Percentiles rank a stretch among this genome's conserved stretches.
Conservation (phyloP, 345 rosid genomes). For the Brassica cretica region DNA sequence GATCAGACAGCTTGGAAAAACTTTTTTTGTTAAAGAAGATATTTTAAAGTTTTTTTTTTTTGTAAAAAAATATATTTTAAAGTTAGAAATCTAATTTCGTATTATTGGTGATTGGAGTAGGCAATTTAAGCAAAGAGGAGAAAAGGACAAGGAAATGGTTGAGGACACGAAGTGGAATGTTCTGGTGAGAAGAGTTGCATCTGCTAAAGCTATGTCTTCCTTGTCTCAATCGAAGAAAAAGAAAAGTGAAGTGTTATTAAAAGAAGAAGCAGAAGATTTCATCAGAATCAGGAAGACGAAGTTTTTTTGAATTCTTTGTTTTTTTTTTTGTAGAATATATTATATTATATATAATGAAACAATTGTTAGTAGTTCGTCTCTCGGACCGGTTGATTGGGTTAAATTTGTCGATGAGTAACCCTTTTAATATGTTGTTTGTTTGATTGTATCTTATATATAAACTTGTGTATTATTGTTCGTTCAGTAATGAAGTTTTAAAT, state of each 20-base stretch:
- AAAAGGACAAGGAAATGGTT: constrained; percentile 48
- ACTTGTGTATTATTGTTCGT: neutral
- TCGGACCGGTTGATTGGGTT: constrained; percentile 27
- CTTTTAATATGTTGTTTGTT: constrained; percentile 13
- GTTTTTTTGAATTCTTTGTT: neutral
- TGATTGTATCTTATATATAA: neutral
- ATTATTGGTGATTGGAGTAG: constrained; percentile 42
- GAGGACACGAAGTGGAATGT: constrained; percentile 65
- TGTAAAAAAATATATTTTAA: neutral
- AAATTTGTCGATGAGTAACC: constrained; percentile 36
- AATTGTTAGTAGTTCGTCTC: constrained; percentile 17
- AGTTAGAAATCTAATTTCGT: constrained; percentile 10
- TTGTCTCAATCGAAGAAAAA: constrained; percentile 56
- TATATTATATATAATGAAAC: neutral
- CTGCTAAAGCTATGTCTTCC: constrained; percentile 73
- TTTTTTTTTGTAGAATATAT: neutral
- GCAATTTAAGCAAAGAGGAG: constrained; percentile 66
- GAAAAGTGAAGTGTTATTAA: constrained; percentile 13
- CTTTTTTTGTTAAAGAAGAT: neutral
- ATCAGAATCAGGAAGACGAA: constrained; percentile 31
- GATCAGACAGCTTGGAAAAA: constrained; percentile 27
- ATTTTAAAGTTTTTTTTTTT: neutral
- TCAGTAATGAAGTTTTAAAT: neutral
- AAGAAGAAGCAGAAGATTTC: constrained; percentile 36
- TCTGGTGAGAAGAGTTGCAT: constrained; percentile 71